Percentiles rank a stretch among this genome's conserved stretches.
Evolutionary conservation across 805 yeast genomes (phyloP).

Genomic region (Saccharomycopsis sp.): DNA sequence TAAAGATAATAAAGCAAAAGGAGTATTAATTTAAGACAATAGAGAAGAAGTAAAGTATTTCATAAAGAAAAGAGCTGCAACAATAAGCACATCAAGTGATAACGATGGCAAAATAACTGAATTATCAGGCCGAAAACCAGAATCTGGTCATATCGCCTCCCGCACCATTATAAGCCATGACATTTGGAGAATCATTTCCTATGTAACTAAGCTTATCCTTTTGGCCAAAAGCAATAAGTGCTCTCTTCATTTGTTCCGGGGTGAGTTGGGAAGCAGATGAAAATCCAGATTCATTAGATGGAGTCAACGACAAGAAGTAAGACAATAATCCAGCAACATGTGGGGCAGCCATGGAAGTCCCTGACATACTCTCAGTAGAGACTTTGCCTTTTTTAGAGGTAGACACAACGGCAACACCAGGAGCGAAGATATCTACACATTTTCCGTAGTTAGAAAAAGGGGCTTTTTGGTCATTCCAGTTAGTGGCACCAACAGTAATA

Average conservation of each 20-base stretch:
- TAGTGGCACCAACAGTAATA: slow-evolving; percentile 92
- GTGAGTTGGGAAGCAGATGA: slow-evolving; percentile 40
- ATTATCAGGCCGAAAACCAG: slow-evolving; percentile 36
- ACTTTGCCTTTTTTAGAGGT: slow-evolving; percentile 71
- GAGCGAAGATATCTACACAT: slow-evolving; percentile 96
- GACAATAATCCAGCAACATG: slow-evolving; percentile 89
- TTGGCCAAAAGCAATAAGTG: slow-evolving; percentile 63
- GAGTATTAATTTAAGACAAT: too few species aligned
- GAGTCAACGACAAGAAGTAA: slow-evolving; percentile 82
- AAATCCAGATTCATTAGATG: slow-evolving; percentile 61
- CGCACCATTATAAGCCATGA: slow-evolving; percentile 75
- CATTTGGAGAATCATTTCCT: slow-evolving; percentile 70
- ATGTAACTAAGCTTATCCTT: slow-evolving; percentile 51
- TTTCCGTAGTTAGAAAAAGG: slow-evolving; percentile 92
- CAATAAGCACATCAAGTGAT: too few species aligned
- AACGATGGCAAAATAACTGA: too few species aligned
- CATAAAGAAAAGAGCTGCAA: too few species aligned
- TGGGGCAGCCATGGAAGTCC: slow-evolving; percentile 98
- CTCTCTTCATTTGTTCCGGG: slow-evolving; percentile 71
- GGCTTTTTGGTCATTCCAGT: slow-evolving; percentile 83
- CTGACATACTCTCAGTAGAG: slow-evolving; percentile 79
- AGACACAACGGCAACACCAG: slow-evolving; percentile 85
- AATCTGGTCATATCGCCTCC: slow-evolving; percentile 63
- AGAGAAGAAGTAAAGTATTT: too few species aligned
- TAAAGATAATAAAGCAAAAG: too few species aligned